phyloP scores from a whole-genome alignment of 768 basidiomycete genomes.

The Russula emetica region DNA sequence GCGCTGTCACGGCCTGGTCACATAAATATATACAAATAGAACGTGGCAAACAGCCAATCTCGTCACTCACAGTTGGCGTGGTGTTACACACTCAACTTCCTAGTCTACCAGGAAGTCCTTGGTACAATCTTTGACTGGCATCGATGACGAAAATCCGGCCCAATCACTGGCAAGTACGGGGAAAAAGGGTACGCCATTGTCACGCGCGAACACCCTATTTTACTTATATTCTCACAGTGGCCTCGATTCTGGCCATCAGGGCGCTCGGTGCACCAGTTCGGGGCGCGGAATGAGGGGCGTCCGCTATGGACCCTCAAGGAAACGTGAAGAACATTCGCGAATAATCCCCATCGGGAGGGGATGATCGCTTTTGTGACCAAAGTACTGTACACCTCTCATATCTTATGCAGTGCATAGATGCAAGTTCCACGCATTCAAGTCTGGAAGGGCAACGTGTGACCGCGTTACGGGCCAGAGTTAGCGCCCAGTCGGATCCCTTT shows the following conservation, averaged over 20 bases:
- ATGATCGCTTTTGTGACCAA: constrained; percentile 5
- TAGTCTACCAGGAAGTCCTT: too few relatives aligned
- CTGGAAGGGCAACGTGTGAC: constrained; percentile 16
- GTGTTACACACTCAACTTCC: background rate
- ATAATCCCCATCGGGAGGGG: background rate
- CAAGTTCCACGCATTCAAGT: constrained; percentile 7
- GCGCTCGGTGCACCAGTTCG: background rate
- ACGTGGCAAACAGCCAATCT: background rate
- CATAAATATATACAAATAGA: constrained; percentile 10
- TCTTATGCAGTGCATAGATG: constrained; percentile 5
- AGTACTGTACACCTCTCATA: background rate
- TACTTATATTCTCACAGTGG: constrained; percentile 17
- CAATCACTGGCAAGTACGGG: background rate
- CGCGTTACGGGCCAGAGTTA: constrained; percentile 15
- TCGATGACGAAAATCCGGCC: background rate
- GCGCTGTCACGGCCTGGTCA: constrained; percentile 17
- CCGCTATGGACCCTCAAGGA: constrained; percentile 1
- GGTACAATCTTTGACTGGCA: background rate
- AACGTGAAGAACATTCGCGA: constrained; percentile 15
- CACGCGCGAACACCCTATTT: constrained; percentile 8
- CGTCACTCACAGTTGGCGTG: background rate
- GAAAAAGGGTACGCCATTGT: constrained; percentile 1
- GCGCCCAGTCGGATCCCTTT: constrained; percentile 10
- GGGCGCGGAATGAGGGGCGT: background rate
- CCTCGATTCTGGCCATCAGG: background rate